Conservation (phyloP, 2,329 filamentous ascomycete genomes). For the Aureobasidium melanogenum region DNA sequence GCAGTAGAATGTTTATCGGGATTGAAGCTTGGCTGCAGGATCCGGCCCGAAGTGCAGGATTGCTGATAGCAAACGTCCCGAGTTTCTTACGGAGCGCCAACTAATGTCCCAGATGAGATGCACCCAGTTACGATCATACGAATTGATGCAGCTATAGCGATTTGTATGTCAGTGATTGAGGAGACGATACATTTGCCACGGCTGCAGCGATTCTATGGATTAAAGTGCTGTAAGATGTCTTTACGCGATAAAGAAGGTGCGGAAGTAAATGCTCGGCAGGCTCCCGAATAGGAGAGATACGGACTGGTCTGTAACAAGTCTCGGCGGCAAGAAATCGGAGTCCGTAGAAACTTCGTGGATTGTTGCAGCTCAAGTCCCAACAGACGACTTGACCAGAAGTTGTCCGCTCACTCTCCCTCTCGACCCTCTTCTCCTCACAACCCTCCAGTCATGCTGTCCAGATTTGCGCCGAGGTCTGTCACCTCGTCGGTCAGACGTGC, state of each 20-base stretch:
- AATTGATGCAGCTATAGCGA: not conserved
- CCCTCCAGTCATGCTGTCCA: conserved; percentile 25
- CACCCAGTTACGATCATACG: not conserved
- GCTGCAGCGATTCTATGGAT: not conserved
- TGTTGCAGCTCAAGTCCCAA: conserved; percentile 11
- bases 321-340: conserved; percentile 12
- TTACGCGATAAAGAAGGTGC: not conserved
- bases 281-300: not conserved
- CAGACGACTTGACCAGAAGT: conserved; percentile 6
- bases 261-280: not conserved
- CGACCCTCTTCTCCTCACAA: not conserved
- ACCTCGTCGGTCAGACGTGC: conserved; percentile 24
- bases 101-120: not conserved
- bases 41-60: not conserved
- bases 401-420: not conserved
- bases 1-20: not conserved
- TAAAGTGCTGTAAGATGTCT: not conserved
- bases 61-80: not conserved
- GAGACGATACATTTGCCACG: not conserved
- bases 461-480: conserved; percentile 28
- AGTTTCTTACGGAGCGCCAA: not conserved
- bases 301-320: not conserved
- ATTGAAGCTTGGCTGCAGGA: not conserved
- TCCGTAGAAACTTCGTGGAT: conserved; percentile 9
- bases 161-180: too few relatives aligned